Base-by-base conservation (phyloP, 306 rosid genomes). In the Glycyrrhiza uralensis region DNA sequence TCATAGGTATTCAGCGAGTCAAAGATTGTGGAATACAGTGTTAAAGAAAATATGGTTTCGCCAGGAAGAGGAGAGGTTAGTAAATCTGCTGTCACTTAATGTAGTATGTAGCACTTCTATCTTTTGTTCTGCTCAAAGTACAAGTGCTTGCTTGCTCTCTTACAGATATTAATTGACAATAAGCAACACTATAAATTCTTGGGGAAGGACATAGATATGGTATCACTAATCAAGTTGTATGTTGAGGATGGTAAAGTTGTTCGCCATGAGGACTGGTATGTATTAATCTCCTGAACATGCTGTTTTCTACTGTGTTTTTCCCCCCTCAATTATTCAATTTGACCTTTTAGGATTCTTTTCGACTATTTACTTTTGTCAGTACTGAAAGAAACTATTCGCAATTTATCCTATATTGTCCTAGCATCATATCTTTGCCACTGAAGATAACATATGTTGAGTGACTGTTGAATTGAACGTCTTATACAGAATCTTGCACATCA, bases 201-300 rank as follows among this genome's bases (percentile, higher is more conserved):
- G 78, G 96, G 98, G 66, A 88, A 72, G 83, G 79, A 85, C 42
- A 86, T 92, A 77, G 80, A 90, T 51, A 9, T 92, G 84, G 85
- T 76, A 71, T 87, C 96, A 4, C 93, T 88, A 54, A 92, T 92
- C 85, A 92, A 81, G 80, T 82, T 92, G 81, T 7, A 81, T 52
- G 76, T 82, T 8, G 90, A 70, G 14, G 85, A 92, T 11, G 95
- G 96, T 15, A 92, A 85, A 84, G 78, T 92, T 39, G 76, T 88
- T 77, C 91, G 87, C 45, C 98, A 90, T 38, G 97, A 92, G 78
- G 98, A 92, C 82, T 87, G 96, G 91, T 90, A 90, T 29, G 85
- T 64, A 35, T 49, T 36, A 8, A 13, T 14, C 29, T 36, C 10
- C 23, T 28, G 7, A 38, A 47, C 28, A 39, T 23, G 2, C 36